Evolutionary conservation across 139 green algal genomes (phyloP), one percentile per base, ranked within the genome.

Genomic region (Nannochloris sp.): DNA sequence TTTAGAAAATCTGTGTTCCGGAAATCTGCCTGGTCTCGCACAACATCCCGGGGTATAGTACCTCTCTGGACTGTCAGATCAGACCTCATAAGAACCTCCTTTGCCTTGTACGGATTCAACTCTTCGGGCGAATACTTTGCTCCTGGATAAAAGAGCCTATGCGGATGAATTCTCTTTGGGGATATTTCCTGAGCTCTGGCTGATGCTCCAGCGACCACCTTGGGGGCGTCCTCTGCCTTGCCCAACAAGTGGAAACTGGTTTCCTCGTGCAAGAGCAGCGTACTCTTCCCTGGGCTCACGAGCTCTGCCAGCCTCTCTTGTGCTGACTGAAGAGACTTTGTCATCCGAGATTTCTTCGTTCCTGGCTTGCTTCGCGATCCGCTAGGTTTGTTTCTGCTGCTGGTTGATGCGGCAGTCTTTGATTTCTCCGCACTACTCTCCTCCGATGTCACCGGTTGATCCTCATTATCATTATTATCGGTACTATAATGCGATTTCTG

Each of bases 101-200:
- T 59, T 9, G 55, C 56, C 27, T 64, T 36, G 50, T 78, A 78
- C 1, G 71, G 65, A 27, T 78, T 55, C 51, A 78, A 54, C 15
- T 78, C 71, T 60, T 61, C 15, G 10, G 73, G 68, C 1, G 49
- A 44, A 53, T 79, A 79, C 11, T 23, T 65, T 9, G 57, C 27
- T 25, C 53, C 48, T 1, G 73, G 73, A 51, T 62, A 77, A 64
- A 79, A 79, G 5, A 79, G 44, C 11, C 69, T 62, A 62, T 61
- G 37, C n/a, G 73, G 73, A 59, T 73, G 68, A 9, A 79, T 18
- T 25, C 73, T 69, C 37, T 40, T 21, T 4, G 68, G 72, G 9
- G 72, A 78, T 10, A 70, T 23, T 57, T 66, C 56, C 6, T 73
- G 55, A 0, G 43, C 64, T 12, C 43, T 46, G 23, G 64, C 61